phyloP scores from a whole-genome alignment of 1,284 basidiomycete species.

The Heimioporus retisporus region DNA sequence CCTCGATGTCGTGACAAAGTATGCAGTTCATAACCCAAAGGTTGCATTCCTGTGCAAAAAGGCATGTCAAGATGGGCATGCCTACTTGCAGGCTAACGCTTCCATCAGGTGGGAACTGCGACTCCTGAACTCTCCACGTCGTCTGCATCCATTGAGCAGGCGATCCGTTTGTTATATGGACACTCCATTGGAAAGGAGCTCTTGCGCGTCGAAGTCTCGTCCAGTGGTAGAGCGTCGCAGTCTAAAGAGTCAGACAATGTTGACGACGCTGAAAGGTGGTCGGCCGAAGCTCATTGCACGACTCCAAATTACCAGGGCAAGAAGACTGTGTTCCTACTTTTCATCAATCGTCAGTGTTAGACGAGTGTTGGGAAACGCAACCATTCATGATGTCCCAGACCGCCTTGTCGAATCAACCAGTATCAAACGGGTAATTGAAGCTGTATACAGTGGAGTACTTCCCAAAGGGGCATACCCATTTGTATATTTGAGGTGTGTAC shows the following conservation, averaged over 20 bases:
- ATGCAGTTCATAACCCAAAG: constrained; percentile 93
- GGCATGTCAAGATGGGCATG: constrained; percentile 50
- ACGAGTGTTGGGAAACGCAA: neutral
- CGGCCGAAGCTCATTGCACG: constrained; percentile 83
- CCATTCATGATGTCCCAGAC: constrained; percentile 59
- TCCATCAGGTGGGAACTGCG: constrained; percentile 69
- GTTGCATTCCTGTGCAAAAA: constrained; percentile 95
- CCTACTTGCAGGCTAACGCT: constrained; percentile 3
- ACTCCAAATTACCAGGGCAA: constrained; percentile 93
- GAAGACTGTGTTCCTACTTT: constrained; percentile 89
- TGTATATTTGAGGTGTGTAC: constrained; percentile 85
- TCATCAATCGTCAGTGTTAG: constrained; percentile 90
- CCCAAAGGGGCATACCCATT: constrained; percentile 95
- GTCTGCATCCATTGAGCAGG: constrained; percentile 72
- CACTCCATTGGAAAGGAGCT: constrained; percentile 87
- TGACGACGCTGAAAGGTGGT: constrained; percentile 63
- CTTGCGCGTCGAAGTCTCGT: constrained; percentile 61
- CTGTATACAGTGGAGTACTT: constrained; percentile 87
- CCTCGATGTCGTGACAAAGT: constrained; percentile 94
- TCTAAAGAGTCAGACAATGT: constrained; percentile 35
- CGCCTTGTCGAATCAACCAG: constrained; percentile 93
- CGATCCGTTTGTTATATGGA: constrained; percentile 89
- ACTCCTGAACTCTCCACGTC: constrained; percentile 90
- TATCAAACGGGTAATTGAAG: constrained; percentile 91
- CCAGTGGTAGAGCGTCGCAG: constrained; percentile 19